A percentile compares a stretch with the other conserved stretches of the same genome.
Evolutionary conservation across 495 filamentous ascomycete genomes (phyloP).

Genomic region (Talaromyces wortmannii): DNA sequence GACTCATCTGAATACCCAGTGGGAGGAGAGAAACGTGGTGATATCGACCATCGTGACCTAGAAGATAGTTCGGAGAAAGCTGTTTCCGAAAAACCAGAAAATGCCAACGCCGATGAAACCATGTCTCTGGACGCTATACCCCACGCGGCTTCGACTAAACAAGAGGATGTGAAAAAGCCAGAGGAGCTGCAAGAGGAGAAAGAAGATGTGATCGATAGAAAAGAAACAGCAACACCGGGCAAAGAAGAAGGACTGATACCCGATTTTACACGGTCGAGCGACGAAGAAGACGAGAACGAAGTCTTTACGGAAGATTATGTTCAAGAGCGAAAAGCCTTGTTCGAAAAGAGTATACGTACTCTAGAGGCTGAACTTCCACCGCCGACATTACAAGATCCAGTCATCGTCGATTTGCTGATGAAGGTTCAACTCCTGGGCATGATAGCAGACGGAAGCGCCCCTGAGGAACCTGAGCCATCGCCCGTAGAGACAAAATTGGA

Average conservation of each 20-base stretch:
- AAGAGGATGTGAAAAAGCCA: slow-evolving; percentile 3
- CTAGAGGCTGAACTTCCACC: slow-evolving; percentile 39
- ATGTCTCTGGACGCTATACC: background rate
- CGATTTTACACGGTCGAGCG: slow-evolving; percentile 26
- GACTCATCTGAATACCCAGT: slow-evolving; percentile 16
- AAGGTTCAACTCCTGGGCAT: slow-evolving; percentile 40
- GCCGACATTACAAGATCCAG: slow-evolving; percentile 36
- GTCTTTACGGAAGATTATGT: slow-evolving; percentile 44
- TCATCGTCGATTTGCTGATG: slow-evolving; percentile 33
- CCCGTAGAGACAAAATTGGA: slow-evolving; percentile 16
- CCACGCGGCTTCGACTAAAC: slow-evolving; percentile 4
- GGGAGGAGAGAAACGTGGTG: slow-evolving; percentile 9
- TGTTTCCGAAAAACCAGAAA: background rate
- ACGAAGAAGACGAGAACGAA: slow-evolving; percentile 34
- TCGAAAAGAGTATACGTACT: slow-evolving; percentile 37
- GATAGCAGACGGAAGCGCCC: slow-evolving; percentile 15
- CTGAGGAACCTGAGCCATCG: slow-evolving; percentile 6
- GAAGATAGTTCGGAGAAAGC: background rate
- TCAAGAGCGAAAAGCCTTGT: slow-evolving; percentile 38
- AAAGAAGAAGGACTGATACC: slow-evolving; percentile 14
- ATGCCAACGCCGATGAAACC: background rate
- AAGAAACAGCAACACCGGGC: background rate
- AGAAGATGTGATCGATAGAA: background rate
- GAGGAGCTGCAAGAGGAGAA: background rate
- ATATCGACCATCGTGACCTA: background rate